Evolutionary conservation across 805 yeast species (phyloP), one percentile per base, ranked within the genome.

Genomic region (Saturnispora serradocipensis): DNA sequence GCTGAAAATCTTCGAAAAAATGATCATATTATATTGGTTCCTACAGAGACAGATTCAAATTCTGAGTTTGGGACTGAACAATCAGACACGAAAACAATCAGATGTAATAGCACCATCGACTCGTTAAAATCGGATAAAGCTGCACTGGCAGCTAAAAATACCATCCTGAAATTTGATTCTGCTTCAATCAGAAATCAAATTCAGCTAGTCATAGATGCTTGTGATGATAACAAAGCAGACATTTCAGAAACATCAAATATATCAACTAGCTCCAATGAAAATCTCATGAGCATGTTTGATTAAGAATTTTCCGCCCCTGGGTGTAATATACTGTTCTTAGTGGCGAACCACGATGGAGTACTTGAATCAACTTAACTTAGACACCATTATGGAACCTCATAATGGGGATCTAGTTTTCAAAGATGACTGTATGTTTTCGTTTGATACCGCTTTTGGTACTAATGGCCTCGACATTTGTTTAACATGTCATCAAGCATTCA

Each of bases 401-500:
- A 51, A 69, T 30, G 67, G 70, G 3, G 54, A 67, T 24, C 70
- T 74, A 2, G 79, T 90, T 16, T 82, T 80, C 61, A 90, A 88
- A 62, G 97, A 91, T 69, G 97, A 89, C 58, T 90, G 97, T 63
- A 85, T 86, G 70, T 91, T 78, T 67, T 84, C 90, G 49, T 91
- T 85, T 62, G 91, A 82, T 54, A 80, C 87, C 0, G 78, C 87
- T 4, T 68, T 70, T 48, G 77, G 76, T 46, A 56, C 59, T 10
- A 49, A 63, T 6, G 95, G 95, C 0, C 64, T 91, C 16, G 90
- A 86, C 60, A 78, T 90, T 13, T 90, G 97, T 56, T 69, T 93
- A 48, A 58, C 69, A 2, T 84, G 95, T 58, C 87, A 77, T 65
- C 86, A 84, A 50, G 80, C 88, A 5, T 86, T 85, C 47, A 78